A percentile compares a stretch with the other conserved stretches of the same genome.
phyloP scores from a whole-genome alignment of 2,329 filamentous ascomycete species.

The Pseudogymnoascus verrucosus region DNA sequence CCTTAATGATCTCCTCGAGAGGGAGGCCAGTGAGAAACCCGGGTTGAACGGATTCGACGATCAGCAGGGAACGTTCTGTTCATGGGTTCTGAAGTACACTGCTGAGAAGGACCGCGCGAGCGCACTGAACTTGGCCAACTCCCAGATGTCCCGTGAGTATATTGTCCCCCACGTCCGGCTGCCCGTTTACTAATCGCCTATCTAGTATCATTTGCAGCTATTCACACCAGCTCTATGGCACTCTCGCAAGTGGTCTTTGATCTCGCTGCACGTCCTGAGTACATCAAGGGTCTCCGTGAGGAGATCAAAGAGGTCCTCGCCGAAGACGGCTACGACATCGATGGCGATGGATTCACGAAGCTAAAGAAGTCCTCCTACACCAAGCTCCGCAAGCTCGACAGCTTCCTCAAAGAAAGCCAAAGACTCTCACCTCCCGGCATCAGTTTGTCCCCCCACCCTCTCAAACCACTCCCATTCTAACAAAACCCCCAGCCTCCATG shows the following conservation, averaged over 20 bases:
- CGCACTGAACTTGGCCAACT: constrained; percentile 13
- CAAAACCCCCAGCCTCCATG: constrained; percentile 15
- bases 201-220: constrained; percentile 39
- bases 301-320: constrained; percentile 22
- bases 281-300: constrained; percentile 23
- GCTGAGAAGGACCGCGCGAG: constrained; percentile 3
- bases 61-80: constrained; percentile 16
- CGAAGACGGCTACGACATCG: constrained; percentile 42
- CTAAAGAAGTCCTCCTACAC: constrained; percentile 23
- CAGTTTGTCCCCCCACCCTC: constrained; percentile 18
- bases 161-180: not conserved
- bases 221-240: constrained; percentile 42
- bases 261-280: constrained; percentile 41
- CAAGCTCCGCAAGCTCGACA: constrained; percentile 31
- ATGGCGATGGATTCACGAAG: constrained; percentile 35
- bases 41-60: constrained; percentile 6
- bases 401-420: constrained; percentile 35
- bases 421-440: constrained; percentile 29
- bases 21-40: not conserved
- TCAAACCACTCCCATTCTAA: not conserved
- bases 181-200: constrained; percentile 4
- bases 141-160: constrained; percentile 30
- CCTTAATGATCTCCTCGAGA: constrained; percentile 9
- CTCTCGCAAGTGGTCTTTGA: constrained; percentile 44
- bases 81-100: constrained; percentile 17